Evolutionary conservation across 371 early-diverging fungal genomes (phyloP), one percentile per base, ranked within the genome.

Genomic region (Apophysomyces variabilis): DNA sequence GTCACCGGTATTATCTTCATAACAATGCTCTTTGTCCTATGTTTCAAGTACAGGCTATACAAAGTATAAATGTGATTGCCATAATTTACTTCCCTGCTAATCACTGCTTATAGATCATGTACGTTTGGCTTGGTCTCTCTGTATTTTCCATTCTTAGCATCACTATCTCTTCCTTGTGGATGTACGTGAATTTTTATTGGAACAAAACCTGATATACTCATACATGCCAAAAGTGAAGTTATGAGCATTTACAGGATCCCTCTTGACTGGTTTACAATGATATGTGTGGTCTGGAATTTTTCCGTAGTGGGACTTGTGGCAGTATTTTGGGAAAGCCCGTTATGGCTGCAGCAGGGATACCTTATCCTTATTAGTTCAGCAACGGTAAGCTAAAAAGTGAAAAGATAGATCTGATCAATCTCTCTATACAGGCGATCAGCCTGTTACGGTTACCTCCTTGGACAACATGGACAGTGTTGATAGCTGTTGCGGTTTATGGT

Each of bases 271-370:
- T n/a, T 69, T 1, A 73, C 70, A 4, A 50, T 73, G 43, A 3
- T 50, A 0, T 36, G 63, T 13, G 66, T 66, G 46, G 61, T 59
- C 18, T 73, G 70, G 67, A 73, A 73, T 35, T 56, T 70, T 39
- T 57, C 70, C 3, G 39, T 69, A 44, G 70, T 66, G 18, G 73
- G 69, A 7, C 37, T 70, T 3, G 60, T 64, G 7, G 70, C 73
- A 8, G 60, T 73, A 3, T 73, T 73, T 38, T 69, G 69, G 69
- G 44, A 67, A 7, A 66, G 67, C 37, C 70, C 73, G 11, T 57
- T 73, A 37, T 69, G 70, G 70, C n/a, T 73, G 26, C 70, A 73
- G 16, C 73, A 73, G 43, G 54, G 38, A 5, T 73, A 73, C 38
- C 38, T 73, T 7, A 58, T 69, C 11, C 12, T 64, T 14, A 60